Evolutionary conservation across 495 filamentous ascomycete genomes (phyloP).

Genomic region (Cairneyella variabilis): DNA sequence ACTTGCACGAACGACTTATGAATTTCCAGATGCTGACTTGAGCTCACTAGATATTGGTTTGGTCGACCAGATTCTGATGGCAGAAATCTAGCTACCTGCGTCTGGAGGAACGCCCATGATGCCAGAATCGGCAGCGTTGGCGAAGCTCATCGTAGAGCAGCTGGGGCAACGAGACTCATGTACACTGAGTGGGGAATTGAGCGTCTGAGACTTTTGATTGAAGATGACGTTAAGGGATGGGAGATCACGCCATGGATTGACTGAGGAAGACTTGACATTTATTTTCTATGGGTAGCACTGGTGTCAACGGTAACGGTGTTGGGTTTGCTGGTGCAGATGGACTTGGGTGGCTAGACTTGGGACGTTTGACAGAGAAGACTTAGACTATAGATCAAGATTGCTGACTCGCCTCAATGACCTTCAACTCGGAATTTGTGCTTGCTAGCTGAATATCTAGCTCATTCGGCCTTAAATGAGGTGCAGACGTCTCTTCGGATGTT

Average conservation of each 20-base stretch:
- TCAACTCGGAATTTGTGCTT: too few species aligned
- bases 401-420: too few species aligned
- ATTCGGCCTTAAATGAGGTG: too few species aligned
- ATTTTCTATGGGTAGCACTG: neutral
- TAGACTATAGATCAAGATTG: too few species aligned
- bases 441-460: too few species aligned
- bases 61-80: constrained; percentile 59
- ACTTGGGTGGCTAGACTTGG: neutral
- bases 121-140: constrained; percentile 65
- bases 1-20: too few species aligned
- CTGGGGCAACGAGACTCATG: constrained; percentile 42
- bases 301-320: neutral
- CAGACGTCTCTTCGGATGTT: too few species aligned
- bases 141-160: constrained; percentile 49
- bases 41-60: constrained; percentile 73
- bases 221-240: constrained; percentile 53
- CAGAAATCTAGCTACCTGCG: constrained; percentile 70
- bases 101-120: constrained; percentile 70
- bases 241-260: constrained; percentile 52
- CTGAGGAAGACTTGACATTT: constrained; percentile 1
- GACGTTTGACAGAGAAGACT: too few species aligned
- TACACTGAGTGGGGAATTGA: constrained; percentile 62
- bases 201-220: constrained; percentile 57
- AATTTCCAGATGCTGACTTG: constrained; percentile 26
- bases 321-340: neutral